Evolutionary conservation across 495 filamentous ascomycete genomes (phyloP).

Genomic region (Penicillium crystallinum): DNA sequence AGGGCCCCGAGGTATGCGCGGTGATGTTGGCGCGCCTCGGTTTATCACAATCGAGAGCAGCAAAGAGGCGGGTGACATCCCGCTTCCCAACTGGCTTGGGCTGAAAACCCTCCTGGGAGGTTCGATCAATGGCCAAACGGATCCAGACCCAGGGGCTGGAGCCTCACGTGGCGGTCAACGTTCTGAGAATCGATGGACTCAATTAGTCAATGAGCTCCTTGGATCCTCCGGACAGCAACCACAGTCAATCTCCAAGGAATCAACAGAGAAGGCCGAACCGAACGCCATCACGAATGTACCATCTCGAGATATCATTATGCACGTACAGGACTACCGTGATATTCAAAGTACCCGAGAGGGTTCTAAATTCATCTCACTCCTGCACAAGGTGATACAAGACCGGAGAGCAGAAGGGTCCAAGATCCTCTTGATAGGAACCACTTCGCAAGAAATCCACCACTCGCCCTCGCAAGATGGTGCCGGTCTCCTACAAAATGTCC

Average conservation of each 20-base stretch:
- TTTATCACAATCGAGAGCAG: constrained; percentile 39
- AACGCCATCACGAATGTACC: constrained; percentile 11
- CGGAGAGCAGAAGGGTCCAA: constrained; percentile 62
- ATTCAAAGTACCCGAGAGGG: constrained; percentile 59
- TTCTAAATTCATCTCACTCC: constrained; percentile 53
- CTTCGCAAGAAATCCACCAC: constrained; percentile 29
- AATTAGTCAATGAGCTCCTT: constrained; percentile 34
- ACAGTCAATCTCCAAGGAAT: constrained; percentile 4
- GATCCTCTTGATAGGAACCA: constrained; percentile 73
- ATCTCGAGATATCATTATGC: constrained; percentile 56
- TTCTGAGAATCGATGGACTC: constrained; percentile 29
- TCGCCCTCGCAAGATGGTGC: constrained; percentile 38
- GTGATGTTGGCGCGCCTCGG: constrained; percentile 22
- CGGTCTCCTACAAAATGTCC: constrained; percentile 41
- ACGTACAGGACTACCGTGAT: constrained; percentile 76
- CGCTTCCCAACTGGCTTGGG: constrained; percentile 31
- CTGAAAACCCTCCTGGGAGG: constrained; percentile 33
- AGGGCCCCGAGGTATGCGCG: constrained; percentile 15
- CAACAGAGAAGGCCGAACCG: constrained; percentile 10
- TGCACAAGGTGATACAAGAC: constrained; percentile 66
- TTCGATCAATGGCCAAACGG: constrained; percentile 31
- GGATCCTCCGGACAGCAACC: constrained; percentile 18
- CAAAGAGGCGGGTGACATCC: constrained; percentile 30
- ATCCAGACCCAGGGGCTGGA: constrained; percentile 16
- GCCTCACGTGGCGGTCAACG: constrained; percentile 14